phyloP scores from a whole-genome alignment of 2,329 filamentous ascomycete genomes.

The Cytospora schulzeri region DNA sequence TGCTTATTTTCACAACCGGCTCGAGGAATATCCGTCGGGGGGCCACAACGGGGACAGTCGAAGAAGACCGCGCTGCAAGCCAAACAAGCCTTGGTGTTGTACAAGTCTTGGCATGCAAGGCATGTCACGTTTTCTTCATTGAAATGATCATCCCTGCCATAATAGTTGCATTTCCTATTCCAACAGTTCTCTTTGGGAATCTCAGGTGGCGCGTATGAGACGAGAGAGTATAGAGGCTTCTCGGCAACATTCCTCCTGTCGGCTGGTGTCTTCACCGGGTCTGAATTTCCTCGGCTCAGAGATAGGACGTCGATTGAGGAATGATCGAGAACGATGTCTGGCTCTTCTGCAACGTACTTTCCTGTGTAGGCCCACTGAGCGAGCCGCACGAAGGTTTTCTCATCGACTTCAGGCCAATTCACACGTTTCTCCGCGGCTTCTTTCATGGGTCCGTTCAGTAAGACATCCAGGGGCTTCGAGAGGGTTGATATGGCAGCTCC shows the following conservation, averaged over 20 bases:
- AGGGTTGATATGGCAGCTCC: constrained; percentile 11
- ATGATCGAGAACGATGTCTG: constrained; percentile 11
- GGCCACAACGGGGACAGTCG: constrained; percentile 1
- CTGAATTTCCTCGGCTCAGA: neutral
- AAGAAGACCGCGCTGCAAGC: neutral
- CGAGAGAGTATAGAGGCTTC: neutral
- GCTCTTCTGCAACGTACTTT: constrained; percentile 21
- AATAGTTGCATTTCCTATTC: neutral
- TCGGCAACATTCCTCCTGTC: neutral
- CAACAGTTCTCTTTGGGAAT: neutral
- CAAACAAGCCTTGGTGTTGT: neutral
- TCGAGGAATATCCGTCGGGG: neutral
- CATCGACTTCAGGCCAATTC: constrained; percentile 28
- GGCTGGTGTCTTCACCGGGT: fast-evolving
- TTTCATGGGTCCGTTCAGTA: constrained; percentile 22
- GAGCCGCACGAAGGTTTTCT: constrained; percentile 26
- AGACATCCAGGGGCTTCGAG: constrained; percentile 21
- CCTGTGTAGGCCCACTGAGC: constrained; percentile 27
- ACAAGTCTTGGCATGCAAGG: neutral
- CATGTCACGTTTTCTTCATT: fast-evolving
- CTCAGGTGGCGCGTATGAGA: fast-evolving
- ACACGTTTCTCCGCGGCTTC: constrained; percentile 25
- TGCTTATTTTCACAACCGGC: neutral
- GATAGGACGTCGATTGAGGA: neutral
- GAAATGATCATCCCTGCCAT: neutral